phyloP scores from a whole-genome alignment of 2,329 filamentous ascomycete species.

The Sphaceloma murrayae region DNA sequence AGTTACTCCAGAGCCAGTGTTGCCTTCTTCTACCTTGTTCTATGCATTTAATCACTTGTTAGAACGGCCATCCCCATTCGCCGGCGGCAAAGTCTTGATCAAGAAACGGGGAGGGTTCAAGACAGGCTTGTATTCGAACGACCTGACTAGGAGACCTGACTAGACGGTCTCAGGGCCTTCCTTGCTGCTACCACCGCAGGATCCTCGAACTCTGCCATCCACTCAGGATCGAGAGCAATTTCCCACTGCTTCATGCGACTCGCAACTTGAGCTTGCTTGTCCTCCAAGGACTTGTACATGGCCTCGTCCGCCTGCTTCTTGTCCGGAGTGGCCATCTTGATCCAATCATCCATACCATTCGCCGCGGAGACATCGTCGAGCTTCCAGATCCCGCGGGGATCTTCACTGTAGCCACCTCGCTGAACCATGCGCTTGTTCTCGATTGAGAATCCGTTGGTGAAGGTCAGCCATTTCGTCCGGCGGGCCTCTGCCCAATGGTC shows the following conservation, averaged over 20 bases:
- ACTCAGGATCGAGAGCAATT: slow-evolving; percentile 1
- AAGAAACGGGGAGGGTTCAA: too few species aligned
- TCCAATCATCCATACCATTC: slow-evolving; percentile 7
- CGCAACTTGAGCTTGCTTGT: not conserved
- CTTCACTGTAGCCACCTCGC: slow-evolving; percentile 7
- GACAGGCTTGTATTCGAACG: too few species aligned
- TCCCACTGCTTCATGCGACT: slow-evolving; percentile 13
- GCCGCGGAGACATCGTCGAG: not conserved
- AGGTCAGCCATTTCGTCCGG: not conserved
- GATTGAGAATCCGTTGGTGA: slow-evolving; percentile 7
- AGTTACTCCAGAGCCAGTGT: too few species aligned
- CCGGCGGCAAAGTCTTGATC: too few species aligned
- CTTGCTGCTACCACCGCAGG: not conserved
- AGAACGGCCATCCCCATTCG: too few species aligned
- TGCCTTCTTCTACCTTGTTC: too few species aligned
- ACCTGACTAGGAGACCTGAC: too few species aligned
- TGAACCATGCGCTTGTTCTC: slow-evolving; percentile 6
- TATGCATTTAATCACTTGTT: too few species aligned
- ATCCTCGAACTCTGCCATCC: slow-evolving; percentile 1
- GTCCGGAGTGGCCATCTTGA: not conserved
- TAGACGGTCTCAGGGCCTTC: not conserved
- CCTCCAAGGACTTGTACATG: slow-evolving; percentile 2
- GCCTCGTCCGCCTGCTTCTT: slow-evolving; percentile 1
- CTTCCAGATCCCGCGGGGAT: slow-evolving; percentile 4
- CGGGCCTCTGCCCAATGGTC: slow-evolving; percentile 3